Evolutionary conservation across 1,284 basidiomycete genomes (phyloP), one percentile per base, ranked within the genome.

Genomic region (Thelephora terrestris): DNA sequence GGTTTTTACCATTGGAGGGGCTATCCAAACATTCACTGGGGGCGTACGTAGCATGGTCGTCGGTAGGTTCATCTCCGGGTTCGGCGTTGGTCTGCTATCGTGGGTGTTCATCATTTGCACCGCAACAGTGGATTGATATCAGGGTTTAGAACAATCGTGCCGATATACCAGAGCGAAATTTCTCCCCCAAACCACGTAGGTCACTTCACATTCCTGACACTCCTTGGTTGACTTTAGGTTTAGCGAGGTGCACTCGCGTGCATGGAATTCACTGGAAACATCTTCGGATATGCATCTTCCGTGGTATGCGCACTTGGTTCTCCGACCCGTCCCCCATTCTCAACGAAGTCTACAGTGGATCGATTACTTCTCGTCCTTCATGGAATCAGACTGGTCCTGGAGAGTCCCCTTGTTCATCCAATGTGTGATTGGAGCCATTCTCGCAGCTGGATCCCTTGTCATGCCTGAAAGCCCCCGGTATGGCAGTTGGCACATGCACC

Each of bases 151-250:
- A 97, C 94, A 51, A 92, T 97, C 53, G 95, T 98, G 20, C 95
- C 95, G 5, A 96, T 97, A 52, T 99, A 97, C 64, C 95, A 97
- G 69, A 90, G 87, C 57, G 95, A 98, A 71, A 91, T 98, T 46
- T 95, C 91, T 2, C 93, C 94, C 14, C 90, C 95, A 2, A 79
- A 91, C 61, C 91, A 96, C 69, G 90, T 89, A 62, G 48, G 85
- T 68, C 32, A 21, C 23, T 20, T 34, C 25, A 32, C 45, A 38
- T 17, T 47, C 16, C 9, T 25, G 44, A 50, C 17, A 37, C 36
- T 29, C 46, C 49, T 46, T 59, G 54, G 56, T 18, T 48, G 24
- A 18, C n/a, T 18, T 32, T 1, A 42, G 43, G 16, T 20, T 53
- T 58, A 93, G 84, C 78, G 92, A 59, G 92, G 92, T 47, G 84